Conservation (phyloP, 805 yeast species). For the Naumovozyma dairenensis region DNA sequence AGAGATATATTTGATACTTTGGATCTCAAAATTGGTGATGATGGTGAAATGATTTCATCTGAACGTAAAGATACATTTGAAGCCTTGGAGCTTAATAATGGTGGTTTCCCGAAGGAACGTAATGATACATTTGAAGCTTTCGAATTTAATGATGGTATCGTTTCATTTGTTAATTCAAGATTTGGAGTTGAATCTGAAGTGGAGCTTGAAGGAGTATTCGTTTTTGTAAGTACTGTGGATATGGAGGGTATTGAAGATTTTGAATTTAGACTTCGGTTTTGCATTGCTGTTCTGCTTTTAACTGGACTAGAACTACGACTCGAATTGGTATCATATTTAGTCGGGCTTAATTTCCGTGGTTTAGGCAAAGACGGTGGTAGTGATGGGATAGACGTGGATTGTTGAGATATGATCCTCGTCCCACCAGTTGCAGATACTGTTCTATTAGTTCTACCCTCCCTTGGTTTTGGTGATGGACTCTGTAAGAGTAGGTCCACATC, state of each 20-base stretch:
- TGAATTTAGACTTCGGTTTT: slow-evolving; percentile 3
- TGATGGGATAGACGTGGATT: not conserved
- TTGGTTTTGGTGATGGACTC: not conserved
- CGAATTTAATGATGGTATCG: too few relatives aligned
- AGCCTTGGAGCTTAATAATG: too few relatives aligned
- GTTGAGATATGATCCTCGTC: not conserved
- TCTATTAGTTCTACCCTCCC: not conserved
- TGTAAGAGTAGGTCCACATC: too few relatives aligned
- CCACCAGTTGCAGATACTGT: not conserved
- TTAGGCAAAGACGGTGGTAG: slow-evolving; percentile 18
- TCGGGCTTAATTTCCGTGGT: slow-evolving; percentile 23
- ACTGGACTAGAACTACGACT: slow-evolving; percentile 2
- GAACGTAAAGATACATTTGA: too few relatives aligned
- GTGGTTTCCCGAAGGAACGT: too few relatives aligned
- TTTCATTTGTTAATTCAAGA: too few relatives aligned
- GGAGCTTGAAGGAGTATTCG: too few relatives aligned
- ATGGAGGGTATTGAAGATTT: not conserved
- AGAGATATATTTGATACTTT: slow-evolving; percentile 10
- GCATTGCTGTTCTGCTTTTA: slow-evolving; percentile 6
- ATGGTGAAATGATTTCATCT: not conserved
- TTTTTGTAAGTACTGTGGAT: too few relatives aligned
- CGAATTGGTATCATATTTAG: slow-evolving; percentile 7
- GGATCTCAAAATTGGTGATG: slow-evolving; percentile 6
- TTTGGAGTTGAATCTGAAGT: too few relatives aligned
- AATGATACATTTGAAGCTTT: too few relatives aligned